Evolutionary conservation across 1,284 basidiomycete genomes (phyloP).

Genomic region (Exsudoporus floridanus): DNA sequence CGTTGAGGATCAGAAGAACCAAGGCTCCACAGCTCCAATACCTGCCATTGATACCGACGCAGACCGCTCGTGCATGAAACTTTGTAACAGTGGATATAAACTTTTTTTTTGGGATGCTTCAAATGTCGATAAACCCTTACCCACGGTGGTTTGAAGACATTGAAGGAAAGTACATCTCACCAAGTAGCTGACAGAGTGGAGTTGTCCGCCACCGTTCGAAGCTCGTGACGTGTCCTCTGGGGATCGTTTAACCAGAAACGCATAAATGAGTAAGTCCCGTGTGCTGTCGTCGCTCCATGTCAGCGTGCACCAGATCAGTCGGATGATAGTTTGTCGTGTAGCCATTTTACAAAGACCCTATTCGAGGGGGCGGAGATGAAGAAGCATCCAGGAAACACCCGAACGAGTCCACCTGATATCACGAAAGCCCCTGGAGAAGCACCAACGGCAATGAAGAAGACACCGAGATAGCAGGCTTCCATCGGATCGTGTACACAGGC

Average conservation of each 20-base stretch:
- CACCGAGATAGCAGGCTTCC: too few relatives aligned
- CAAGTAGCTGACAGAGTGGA: background rate
- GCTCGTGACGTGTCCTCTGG: background rate
- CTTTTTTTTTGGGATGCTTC: too few relatives aligned
- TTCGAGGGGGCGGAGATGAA: background rate
- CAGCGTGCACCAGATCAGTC: background rate
- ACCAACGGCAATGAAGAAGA: background rate
- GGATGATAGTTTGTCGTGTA: background rate
- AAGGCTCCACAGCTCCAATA: too few relatives aligned
- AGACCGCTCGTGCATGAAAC: too few relatives aligned
- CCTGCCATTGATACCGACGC: too few relatives aligned
- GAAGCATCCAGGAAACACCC: background rate
- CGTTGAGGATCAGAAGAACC: too few relatives aligned
- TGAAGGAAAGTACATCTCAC: background rate
- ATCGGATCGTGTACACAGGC: too few relatives aligned
- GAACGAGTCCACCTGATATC: background rate
- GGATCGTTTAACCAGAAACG: background rate
- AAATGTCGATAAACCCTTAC: too few relatives aligned
- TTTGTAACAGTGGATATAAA: too few relatives aligned
- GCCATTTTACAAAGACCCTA: background rate
- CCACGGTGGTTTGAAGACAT: too few relatives aligned
- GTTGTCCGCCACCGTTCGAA: background rate
- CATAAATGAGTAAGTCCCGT: background rate
- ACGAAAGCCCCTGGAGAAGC: background rate
- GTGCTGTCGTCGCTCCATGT: background rate